Percentiles rank a stretch among this genome's conserved stretches.
Conservation (phyloP, 108 stramenopile species). For the Aurantiochytrium sp. region DNA sequence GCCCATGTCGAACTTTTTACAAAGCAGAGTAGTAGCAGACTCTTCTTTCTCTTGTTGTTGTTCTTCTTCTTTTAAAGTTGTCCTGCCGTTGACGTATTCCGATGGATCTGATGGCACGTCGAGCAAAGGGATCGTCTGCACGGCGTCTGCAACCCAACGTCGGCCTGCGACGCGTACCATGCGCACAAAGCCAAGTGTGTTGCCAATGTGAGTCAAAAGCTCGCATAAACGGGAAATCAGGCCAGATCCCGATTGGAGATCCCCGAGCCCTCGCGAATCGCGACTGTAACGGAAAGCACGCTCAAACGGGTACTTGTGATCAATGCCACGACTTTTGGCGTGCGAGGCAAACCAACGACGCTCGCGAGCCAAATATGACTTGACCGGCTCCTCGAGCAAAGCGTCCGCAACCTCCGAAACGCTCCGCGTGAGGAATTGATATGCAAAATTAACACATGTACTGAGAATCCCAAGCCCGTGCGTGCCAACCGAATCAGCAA, state of each 20-base stretch:
- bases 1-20: slow-evolving; percentile 17
- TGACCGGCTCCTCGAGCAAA: slow-evolving; percentile 50
- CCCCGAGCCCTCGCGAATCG: slow-evolving; percentile 45
- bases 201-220: slow-evolving; percentile 55
- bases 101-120: not conserved
- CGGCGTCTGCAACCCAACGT: slow-evolving; percentile 23
- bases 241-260: not conserved
- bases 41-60: too few species aligned
- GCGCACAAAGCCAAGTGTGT: slow-evolving; percentile 56
- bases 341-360: slow-evolving; percentile 49
- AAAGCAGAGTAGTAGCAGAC: not conserved
- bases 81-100: too few species aligned
- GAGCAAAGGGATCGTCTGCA: slow-evolving; percentile 34
- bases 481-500: slow-evolving; percentile 42
- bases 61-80: too few species aligned
- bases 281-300: slow-evolving; percentile 45
- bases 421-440: slow-evolving; percentile 48
- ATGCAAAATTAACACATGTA: slow-evolving; percentile 56
- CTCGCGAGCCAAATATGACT: slow-evolving; percentile 48
- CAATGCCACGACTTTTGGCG: slow-evolving; percentile 26
- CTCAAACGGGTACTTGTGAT: slow-evolving; percentile 47
- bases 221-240: slow-evolving; percentile 41
- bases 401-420: slow-evolving; percentile 21
- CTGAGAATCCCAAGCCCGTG: slow-evolving; percentile 60
- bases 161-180: slow-evolving; percentile 41